A percentile compares a stretch with the other conserved stretches of the same genome.
Evolutionary conservation across 2,329 filamentous ascomycete genomes (phyloP).

Genomic region (Zymoseptoria passerinii): DNA sequence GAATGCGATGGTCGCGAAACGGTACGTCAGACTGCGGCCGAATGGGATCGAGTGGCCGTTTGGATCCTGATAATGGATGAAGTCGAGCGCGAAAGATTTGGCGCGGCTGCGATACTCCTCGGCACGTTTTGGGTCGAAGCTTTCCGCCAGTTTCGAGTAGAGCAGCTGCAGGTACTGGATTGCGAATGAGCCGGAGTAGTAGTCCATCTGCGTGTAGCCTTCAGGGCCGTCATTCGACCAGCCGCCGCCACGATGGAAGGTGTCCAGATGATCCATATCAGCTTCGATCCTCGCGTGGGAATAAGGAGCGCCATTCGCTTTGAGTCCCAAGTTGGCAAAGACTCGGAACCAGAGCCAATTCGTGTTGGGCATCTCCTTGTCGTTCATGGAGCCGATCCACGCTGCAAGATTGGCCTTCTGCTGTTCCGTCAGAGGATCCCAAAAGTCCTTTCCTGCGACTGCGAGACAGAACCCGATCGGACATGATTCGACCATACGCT

Average conservation of each 20-base stretch:
- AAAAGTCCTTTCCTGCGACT: slow-evolving; percentile 56
- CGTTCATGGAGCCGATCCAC: slow-evolving; percentile 71
- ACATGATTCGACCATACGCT: slow-evolving; percentile 80
- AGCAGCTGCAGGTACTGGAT: slow-evolving; percentile 73
- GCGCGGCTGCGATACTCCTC: slow-evolving; percentile 63
- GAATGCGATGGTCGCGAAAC: slow-evolving; percentile 80
- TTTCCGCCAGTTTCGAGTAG: slow-evolving; percentile 62
- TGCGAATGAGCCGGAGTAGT: slow-evolving; percentile 74
- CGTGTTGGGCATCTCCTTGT: slow-evolving; percentile 60
- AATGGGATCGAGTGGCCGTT: slow-evolving; percentile 67
- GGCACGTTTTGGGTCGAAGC: slow-evolving; percentile 55
- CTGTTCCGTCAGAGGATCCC: slow-evolving; percentile 54
- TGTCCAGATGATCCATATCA: slow-evolving; percentile 70
- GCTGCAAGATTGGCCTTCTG: slow-evolving; percentile 59
- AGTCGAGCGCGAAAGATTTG: slow-evolving; percentile 57
- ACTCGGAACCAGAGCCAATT: slow-evolving; percentile 79
- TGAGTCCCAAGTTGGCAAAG: slow-evolving; percentile 70
- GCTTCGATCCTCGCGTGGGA: slow-evolving; percentile 61
- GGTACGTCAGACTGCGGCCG: slow-evolving; percentile 68
- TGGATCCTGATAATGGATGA: slow-evolving; percentile 67
- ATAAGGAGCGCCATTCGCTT: slow-evolving; percentile 64
- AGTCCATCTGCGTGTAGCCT: slow-evolving; percentile 75
- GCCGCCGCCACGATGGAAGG: slow-evolving; percentile 71
- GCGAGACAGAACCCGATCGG: slow-evolving; percentile 68
- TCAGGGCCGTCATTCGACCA: slow-evolving; percentile 75